phyloP scores from a whole-genome alignment of 768 basidiomycete species.

The Kwoniella bestiolae region DNA sequence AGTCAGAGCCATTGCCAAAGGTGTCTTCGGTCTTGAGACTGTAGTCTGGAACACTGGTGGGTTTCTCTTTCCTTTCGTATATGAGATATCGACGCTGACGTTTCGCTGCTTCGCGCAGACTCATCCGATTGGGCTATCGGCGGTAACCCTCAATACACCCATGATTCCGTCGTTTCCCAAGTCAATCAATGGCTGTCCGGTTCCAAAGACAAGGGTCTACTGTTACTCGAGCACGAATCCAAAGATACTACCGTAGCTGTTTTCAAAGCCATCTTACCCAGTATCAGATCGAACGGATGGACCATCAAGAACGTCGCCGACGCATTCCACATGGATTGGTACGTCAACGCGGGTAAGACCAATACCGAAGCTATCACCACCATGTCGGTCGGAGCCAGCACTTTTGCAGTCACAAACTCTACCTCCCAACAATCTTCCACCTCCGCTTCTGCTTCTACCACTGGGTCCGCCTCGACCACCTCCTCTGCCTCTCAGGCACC shows the following conservation, averaged over 20 bases:
- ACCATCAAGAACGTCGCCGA: slow-evolving; percentile 59
- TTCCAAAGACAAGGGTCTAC: slow-evolving; percentile 75
- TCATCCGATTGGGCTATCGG: slow-evolving; percentile 76
- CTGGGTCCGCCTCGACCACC: slow-evolving; percentile 20
- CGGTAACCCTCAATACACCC: slow-evolving; percentile 60
- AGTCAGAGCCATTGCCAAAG: slow-evolving; percentile 79
- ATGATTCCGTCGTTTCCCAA: slow-evolving; percentile 60
- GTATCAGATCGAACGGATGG: slow-evolving; percentile 69
- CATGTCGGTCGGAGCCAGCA: slow-evolving; percentile 34
- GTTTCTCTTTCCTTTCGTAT: slow-evolving; percentile 1
- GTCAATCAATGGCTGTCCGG: slow-evolving; percentile 65
- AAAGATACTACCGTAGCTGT: slow-evolving; percentile 65
- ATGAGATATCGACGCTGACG: no score
- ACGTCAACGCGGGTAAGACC: slow-evolving; percentile 53
- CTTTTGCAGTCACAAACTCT: slow-evolving; percentile 3
- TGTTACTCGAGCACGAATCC: slow-evolving; percentile 84
- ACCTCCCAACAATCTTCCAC: slow-evolving; percentile 23
- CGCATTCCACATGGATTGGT: slow-evolving; percentile 52
- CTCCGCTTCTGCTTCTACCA: slow-evolving; percentile 21
- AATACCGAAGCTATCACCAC: slow-evolving; percentile 35
- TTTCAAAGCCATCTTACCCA: slow-evolving; percentile 63
- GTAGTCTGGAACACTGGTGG: slow-evolving; percentile 85
- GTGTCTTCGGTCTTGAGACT: slow-evolving; percentile 83
- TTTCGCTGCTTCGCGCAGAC: no score
- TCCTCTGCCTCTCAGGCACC: slow-evolving; percentile 25